Percentiles rank a stretch among this genome's conserved stretches.
Conservation (phyloP, 2,329 filamentous ascomycete species). For the Diatrype stigma region DNA sequence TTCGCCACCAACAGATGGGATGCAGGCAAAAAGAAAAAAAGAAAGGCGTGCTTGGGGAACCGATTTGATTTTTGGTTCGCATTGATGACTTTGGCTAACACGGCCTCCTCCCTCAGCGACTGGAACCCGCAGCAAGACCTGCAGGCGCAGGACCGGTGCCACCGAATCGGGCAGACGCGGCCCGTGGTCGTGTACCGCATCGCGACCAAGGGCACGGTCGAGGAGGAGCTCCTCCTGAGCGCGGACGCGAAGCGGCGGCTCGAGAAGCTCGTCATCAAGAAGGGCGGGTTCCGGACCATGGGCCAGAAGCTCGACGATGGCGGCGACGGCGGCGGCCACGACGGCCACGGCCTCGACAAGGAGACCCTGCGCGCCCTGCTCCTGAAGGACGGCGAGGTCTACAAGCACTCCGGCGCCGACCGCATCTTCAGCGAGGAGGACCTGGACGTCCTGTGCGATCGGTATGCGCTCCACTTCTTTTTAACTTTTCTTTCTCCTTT, state of each 20-base stretch:
- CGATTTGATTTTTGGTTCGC: too few species aligned
- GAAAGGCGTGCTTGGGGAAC: too few species aligned
- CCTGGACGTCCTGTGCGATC: slow-evolving; percentile 72
- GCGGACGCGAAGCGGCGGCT: slow-evolving; percentile 89
- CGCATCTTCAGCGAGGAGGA: slow-evolving; percentile 73
- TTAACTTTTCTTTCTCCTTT: not conserved
- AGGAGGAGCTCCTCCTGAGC: slow-evolving; percentile 79
- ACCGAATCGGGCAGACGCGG: slow-evolving; percentile 87
- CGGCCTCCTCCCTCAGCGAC: too few species aligned
- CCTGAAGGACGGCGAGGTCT: slow-evolving; percentile 67
- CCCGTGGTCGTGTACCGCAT: slow-evolving; percentile 93
- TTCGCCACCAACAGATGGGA: too few species aligned
- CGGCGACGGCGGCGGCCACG: too few species aligned
- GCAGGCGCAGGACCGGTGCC: slow-evolving; percentile 91
- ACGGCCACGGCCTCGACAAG: too few species aligned
- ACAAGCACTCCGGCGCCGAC: slow-evolving; percentile 53
- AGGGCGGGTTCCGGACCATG: slow-evolving; percentile 76
- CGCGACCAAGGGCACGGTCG: slow-evolving; percentile 88
- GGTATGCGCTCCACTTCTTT: slow-evolving; percentile 32
- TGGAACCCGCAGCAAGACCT: slow-evolving; percentile 98
- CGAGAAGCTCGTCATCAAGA: slow-evolving; percentile 93
- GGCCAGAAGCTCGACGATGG: slow-evolving; percentile 53
- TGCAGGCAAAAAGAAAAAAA: too few species aligned
- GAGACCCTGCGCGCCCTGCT: slow-evolving; percentile 60
- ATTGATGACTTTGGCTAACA: too few species aligned